Percentiles rank a stretch among this genome's conserved stretches.
phyloP scores from a whole-genome alignment of 2,329 filamentous ascomycete species.

The Cytospora paraplurivora region DNA sequence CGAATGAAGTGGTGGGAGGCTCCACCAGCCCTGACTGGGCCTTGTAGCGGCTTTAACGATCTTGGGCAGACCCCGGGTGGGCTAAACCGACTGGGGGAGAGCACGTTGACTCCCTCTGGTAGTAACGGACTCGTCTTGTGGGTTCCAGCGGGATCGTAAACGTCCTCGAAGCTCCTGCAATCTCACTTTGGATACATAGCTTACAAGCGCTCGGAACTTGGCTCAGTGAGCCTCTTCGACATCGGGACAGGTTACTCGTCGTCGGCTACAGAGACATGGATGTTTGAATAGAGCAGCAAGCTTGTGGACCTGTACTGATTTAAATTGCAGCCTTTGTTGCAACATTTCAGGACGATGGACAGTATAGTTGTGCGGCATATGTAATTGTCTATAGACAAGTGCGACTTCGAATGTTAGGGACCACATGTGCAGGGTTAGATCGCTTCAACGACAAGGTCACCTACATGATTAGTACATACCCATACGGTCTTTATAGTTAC shows the following conservation, averaged over 20 bases:
- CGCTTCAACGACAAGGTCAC: no score
- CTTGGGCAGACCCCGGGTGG: conserved; percentile 1
- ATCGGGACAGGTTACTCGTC: neutral
- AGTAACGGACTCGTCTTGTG: conserved; percentile 12
- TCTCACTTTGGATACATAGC: neutral
- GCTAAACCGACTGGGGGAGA: conserved; percentile 19
- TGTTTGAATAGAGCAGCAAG: neutral
- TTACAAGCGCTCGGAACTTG: neutral
- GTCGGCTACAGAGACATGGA: neutral
- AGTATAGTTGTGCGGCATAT: no score
- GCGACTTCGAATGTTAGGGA: no score
- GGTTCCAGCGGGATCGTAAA: conserved; percentile 5
- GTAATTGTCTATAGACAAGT: no score
- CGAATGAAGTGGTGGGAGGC: conserved; percentile 13
- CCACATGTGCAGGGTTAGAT: no score
- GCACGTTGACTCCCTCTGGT: neutral
- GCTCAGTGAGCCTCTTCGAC: neutral
- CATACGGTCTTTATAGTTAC: no score
- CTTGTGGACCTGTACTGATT: no score
- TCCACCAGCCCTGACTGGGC: conserved; percentile 7
- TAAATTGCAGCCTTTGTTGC: no score
- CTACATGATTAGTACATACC: no score
- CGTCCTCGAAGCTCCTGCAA: neutral
- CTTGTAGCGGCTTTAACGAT: conserved; percentile 6
- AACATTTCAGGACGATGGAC: no score